These are phyloP conservation scores for Tetrahymena malaccensis DNA, from an alignment of 73 alveolate species.

Conservation along the genomic window DNA sequence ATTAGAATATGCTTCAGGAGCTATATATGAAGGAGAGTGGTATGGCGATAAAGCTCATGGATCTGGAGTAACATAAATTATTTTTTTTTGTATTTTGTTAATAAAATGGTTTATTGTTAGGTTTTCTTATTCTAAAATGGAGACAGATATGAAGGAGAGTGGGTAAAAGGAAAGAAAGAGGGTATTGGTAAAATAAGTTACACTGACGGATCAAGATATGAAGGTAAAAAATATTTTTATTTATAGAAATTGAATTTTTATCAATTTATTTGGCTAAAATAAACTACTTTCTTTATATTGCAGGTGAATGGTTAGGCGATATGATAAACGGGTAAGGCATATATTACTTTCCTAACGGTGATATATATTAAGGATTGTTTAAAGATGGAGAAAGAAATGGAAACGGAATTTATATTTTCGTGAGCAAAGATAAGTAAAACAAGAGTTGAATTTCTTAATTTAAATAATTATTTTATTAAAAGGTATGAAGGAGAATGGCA, in stretches of 20 bases:
- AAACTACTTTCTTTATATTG: neutral
- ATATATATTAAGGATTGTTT: conserved; percentile 35
- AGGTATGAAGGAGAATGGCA: conserved; percentile 21
- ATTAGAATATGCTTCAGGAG: conserved; percentile 67
- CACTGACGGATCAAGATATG: conserved; percentile 55
- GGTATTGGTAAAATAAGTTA: conserved; percentile 42
- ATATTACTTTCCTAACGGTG: conserved; percentile 31
- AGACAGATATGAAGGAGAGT: conserved; percentile 28
- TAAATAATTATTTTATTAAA: neutral
- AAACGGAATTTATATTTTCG: conserved; percentile 27
- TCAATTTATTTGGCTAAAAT: neutral
- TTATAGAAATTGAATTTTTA: neutral
- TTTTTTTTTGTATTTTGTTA: neutral
- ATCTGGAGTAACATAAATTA: neutral
- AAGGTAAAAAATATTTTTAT: conserved; percentile 6
- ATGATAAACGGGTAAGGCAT: conserved; percentile 35
- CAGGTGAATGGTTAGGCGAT: conserved; percentile 43
- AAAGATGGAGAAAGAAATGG: conserved; percentile 46
- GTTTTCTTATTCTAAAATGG: conserved; percentile 18
- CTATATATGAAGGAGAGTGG: conserved; percentile 82
- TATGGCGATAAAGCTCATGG: conserved; percentile 9
- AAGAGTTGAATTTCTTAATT: neutral
- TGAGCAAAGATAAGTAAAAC: conserved; percentile 33
- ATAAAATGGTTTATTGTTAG: neutral
- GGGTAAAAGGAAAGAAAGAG: conserved; percentile 23